These are phyloP conservation scores for Solanum hybrid DNA, from an alignment of 305 asterid genomes.

Conservation along the genomic window DNA sequence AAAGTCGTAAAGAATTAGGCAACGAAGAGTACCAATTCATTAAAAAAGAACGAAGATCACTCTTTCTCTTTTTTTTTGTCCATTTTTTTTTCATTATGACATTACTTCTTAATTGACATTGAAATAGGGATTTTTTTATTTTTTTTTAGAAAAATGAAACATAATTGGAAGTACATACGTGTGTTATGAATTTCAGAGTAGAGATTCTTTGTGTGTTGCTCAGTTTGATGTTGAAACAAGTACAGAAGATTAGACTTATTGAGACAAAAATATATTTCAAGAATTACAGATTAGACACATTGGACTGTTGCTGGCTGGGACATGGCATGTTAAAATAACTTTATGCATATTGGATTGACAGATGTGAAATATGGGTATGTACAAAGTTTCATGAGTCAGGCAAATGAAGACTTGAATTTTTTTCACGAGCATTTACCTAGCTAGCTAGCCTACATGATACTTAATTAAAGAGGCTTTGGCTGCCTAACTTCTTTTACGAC, in stretches of 20 bases:
- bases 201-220: not conserved
- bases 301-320: not conserved
- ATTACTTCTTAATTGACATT: not conserved
- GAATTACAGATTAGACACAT: not conserved
- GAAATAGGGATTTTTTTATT: not conserved
- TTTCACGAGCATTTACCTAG: not conserved
- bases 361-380: not conserved
- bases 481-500: not conserved
- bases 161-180: not conserved
- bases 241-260: not conserved
- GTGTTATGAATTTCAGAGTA: not conserved
- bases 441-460: not conserved
- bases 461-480: not conserved
- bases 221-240: not conserved
- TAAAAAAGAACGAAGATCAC: not conserved
- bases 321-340: not conserved
- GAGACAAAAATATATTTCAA: not conserved
- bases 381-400: not conserved
- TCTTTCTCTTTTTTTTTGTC: not conserved
- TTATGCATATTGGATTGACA: not conserved
- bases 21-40: not conserved
- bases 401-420: not conserved
- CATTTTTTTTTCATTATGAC: not conserved
- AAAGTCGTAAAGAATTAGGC: not conserved
- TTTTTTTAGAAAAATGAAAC: not conserved